These are phyloP conservation scores for Funneliformis geosporum DNA, from an alignment of 192 early-diverging fungal species.

Conservation along the genomic window DNA sequence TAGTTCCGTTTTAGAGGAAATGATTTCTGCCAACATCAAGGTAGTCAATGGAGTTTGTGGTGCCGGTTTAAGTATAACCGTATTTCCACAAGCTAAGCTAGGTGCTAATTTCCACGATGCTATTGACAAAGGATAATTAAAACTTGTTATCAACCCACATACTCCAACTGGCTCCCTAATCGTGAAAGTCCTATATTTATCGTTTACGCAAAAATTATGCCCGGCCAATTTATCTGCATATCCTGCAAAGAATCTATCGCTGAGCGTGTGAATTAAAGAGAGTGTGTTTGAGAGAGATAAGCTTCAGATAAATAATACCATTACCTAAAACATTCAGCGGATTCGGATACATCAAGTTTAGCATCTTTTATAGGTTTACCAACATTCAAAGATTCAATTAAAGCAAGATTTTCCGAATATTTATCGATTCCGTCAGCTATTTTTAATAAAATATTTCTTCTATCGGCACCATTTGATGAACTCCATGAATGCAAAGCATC, in stretches of 20 bases:
- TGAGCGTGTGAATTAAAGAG: background rate
- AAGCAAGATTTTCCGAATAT: slow-evolving; percentile 52
- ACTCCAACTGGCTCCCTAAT: slow-evolving; percentile 70
- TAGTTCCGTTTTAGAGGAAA: slow-evolving; percentile 63
- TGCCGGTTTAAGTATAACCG: slow-evolving; percentile 76
- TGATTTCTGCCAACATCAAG: slow-evolving; percentile 63
- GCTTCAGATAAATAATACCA: background rate
- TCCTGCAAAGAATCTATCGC: slow-evolving; percentile 75
- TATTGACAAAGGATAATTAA: slow-evolving; percentile 74
- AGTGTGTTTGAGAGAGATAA: no score
- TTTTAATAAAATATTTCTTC: slow-evolving; percentile 58
- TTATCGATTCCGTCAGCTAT: slow-evolving; percentile 59
- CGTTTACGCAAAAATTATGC: background rate
- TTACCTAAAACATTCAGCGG: slow-evolving; percentile 48
- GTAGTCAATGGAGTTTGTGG: slow-evolving; percentile 68
- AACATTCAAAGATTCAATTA: slow-evolving; percentile 73
- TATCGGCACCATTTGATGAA: slow-evolving; percentile 43
- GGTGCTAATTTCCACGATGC: slow-evolving; percentile 85
- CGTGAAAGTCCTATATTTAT: slow-evolving; percentile 41
- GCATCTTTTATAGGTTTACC: slow-evolving; percentile 72
- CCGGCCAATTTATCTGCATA: slow-evolving; percentile 63
- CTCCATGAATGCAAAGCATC: slow-evolving; percentile 59
- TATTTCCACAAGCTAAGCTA: slow-evolving; percentile 50
- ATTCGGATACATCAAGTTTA: slow-evolving; percentile 63
- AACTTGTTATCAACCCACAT: slow-evolving; percentile 77